These are phyloP conservation scores for Ottelia alismoides DNA, from an alignment of 106 monocot genomes.

Conservation along the genomic window DNA sequence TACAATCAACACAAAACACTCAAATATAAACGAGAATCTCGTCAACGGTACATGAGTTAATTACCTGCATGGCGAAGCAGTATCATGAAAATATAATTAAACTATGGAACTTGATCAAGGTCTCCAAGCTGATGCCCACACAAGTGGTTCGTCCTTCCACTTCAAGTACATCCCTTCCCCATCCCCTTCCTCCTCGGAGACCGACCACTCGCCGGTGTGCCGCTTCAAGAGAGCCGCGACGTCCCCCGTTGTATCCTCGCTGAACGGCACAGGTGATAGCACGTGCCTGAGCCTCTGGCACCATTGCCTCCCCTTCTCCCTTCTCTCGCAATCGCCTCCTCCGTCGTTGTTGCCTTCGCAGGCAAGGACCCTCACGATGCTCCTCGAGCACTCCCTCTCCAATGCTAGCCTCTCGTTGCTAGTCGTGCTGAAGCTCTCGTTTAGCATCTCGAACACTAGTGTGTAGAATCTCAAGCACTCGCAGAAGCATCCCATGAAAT, in stretches of 20 bases:
- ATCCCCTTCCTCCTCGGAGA: constrained; percentile 1
- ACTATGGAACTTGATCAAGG: no score
- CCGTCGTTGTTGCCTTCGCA: no score
- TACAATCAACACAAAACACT: no score
- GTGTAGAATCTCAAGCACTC: constrained; percentile 44
- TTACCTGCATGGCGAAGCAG: no score
- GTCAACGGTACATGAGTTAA: no score
- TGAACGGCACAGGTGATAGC: constrained; percentile 22
- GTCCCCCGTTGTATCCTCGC: constrained; percentile 36
- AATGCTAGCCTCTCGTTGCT: constrained; percentile 49
- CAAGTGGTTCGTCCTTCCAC: constrained; percentile 54
- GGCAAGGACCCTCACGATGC: constrained; percentile 30
- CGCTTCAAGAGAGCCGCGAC: constrained; percentile 20
- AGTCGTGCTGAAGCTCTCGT: constrained; percentile 38
- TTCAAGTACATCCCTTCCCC: constrained; percentile 33
- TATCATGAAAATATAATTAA: no score
- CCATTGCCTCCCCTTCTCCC: constrained; percentile 45
- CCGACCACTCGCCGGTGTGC: constrained; percentile 28
- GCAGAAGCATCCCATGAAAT: constrained; percentile 26
- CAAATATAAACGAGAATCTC: no score
- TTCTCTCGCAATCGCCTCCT: constrained; percentile 19
- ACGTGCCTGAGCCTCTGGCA: constrained; percentile 15
- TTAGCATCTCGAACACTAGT: constrained; percentile 34
- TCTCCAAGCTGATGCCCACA: constrained; percentile 66
- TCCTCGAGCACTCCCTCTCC: constrained; percentile 40